Evolutionary conservation across 306 rosid genomes (phyloP).

Genomic region (Vigna nakashimae): DNA sequence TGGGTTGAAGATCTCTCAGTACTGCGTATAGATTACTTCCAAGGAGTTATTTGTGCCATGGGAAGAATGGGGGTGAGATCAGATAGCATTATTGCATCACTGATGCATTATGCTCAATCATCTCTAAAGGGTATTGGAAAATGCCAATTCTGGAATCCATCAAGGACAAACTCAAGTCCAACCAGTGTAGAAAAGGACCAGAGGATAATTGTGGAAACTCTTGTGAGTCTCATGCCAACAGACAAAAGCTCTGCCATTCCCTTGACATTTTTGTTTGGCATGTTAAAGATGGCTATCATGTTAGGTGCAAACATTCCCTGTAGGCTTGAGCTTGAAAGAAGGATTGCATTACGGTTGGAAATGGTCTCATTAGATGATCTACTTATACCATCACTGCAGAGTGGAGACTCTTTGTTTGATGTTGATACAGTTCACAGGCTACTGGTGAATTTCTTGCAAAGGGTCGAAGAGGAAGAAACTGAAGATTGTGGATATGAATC

Average conservation of each 20-base stretch:
- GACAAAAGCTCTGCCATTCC: constrained; percentile 69
- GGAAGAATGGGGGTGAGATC: constrained; percentile 71
- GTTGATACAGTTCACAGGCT: constrained; percentile 83
- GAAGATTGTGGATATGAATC: constrained; percentile 87
- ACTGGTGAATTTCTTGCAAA: constrained; percentile 70
- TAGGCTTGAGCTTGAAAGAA: constrained; percentile 86
- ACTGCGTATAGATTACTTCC: constrained; percentile 64
- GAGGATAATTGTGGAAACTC: constrained; percentile 63
- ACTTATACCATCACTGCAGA: constrained; percentile 71
- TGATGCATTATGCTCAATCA: constrained; percentile 85
- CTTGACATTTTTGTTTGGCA: constrained; percentile 77
- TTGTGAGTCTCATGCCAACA: constrained; percentile 71
- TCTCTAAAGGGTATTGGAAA: constrained; percentile 78
- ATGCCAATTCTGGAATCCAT: constrained; percentile 68
- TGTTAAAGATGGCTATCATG: constrained; percentile 82
- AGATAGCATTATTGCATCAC: constrained; percentile 69
- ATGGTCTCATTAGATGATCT: constrained; percentile 78
- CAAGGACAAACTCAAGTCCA: constrained; percentile 52
- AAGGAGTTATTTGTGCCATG: constrained; percentile 72
- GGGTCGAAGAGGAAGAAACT: constrained; percentile 75
- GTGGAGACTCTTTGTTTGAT: constrained; percentile 77
- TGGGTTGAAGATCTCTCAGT: constrained; percentile 84
- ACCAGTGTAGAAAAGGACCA: constrained; percentile 60
- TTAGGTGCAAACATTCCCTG: constrained; percentile 65
- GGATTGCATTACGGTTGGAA: constrained; percentile 73